Evolutionary conservation across 1,284 basidiomycete species (phyloP), one percentile per base, ranked within the genome.

Genomic region (Amylostereum chailletii): DNA sequence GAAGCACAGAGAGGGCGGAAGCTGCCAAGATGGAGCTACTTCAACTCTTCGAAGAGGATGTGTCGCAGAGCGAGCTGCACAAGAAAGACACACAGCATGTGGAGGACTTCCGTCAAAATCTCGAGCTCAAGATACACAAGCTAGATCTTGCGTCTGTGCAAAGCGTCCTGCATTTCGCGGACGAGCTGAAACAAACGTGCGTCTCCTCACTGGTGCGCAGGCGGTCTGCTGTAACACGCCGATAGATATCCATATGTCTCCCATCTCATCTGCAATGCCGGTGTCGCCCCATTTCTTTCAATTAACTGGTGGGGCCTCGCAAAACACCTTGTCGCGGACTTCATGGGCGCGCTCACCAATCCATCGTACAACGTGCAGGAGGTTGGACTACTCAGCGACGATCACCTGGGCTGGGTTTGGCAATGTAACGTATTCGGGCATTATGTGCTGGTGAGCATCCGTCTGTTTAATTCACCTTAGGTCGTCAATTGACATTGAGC

Each of bases 401-500:
- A 94, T 51, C 80, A 85, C 26, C 65, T 92, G 0, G 92, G 92
- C 0, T 81, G 75, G 71, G 77, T 86, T 5, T 95, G 89, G 88
- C 87, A 93, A 59, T 84, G 82, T 49, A 94, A 94, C 58, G 72
- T 92, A 27, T 88, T 94, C 49, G 83, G 86, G 0, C 88, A 91
- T 59, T 94, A 88, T 60, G 72, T 79, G 37, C 66, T 95, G 58
- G 91, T 93, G 57, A 53, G 87, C 74, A 9, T 30, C 36, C 11
- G 6, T 6, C 10, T 46, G 30, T 26, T 42, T 29, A 5, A 31
- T 34, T 46, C 45, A 36, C 34, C 9, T 27, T 32, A 10, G 8
- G 26, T 52, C 42, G 31, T 49, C 26, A 29, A 44, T 41, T 47
- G n/a, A n/a, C 34, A 49, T 42, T 29, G n/a, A 30, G 42, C 45